These are phyloP conservation scores for Lathyrus sativus DNA, from an alignment of 306 rosid species.

Conservation along the genomic window DNA sequence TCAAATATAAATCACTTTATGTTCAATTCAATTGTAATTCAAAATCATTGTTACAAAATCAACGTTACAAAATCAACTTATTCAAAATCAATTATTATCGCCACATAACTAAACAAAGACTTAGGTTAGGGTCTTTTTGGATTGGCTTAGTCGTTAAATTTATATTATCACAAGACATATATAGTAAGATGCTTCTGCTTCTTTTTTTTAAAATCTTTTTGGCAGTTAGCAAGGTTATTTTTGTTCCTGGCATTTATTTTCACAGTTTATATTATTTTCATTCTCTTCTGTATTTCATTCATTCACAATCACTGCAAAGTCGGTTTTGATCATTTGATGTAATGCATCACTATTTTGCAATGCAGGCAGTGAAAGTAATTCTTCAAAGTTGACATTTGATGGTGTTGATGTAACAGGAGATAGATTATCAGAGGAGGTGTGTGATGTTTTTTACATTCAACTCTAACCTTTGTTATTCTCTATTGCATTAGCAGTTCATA, in stretches of 20 bases:
- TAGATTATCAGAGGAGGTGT: slow-evolving; percentile 86
- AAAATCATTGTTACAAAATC: background rate
- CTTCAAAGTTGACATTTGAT: slow-evolving; percentile 67
- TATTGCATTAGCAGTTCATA: background rate
- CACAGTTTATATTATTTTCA: background rate
- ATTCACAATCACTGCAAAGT: slow-evolving; percentile 17
- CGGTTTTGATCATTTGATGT: slow-evolving; percentile 36
- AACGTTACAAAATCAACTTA: background rate
- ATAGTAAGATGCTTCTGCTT: background rate
- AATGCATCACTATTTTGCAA: slow-evolving; percentile 38
- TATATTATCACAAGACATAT: background rate
- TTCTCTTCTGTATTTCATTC: slow-evolving; percentile 23
- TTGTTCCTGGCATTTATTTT: background rate
- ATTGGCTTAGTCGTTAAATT: background rate
- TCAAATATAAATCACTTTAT: background rate
- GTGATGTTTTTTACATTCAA: slow-evolving; percentile 8
- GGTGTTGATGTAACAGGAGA: slow-evolving; percentile 91
- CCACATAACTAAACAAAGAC: background rate
- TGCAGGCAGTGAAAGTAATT: slow-evolving; percentile 85
- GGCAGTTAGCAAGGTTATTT: slow-evolving; percentile 12
- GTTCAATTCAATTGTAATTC: background rate
- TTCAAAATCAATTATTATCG: background rate
- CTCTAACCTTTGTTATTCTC: slow-evolving; percentile 6
- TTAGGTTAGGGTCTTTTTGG: no score
- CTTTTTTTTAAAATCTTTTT: background rate